These are phyloP conservation scores for Pseudogymnoascus sp. DNA, from an alignment of 2,329 filamentous ascomycete species.

Conservation along the genomic window DNA sequence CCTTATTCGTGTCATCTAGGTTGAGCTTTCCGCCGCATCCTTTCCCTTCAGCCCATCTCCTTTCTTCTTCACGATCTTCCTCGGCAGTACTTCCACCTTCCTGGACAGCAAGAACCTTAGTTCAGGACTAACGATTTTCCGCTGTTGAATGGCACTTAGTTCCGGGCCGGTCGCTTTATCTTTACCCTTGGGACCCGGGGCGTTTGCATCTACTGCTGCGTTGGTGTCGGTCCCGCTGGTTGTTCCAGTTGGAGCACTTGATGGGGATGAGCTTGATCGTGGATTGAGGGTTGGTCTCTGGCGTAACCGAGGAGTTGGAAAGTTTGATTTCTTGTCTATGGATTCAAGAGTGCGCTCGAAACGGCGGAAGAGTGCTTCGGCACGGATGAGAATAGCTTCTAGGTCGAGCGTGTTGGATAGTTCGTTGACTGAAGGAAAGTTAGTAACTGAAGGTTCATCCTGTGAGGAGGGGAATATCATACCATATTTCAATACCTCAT, in stretches of 20 bases:
- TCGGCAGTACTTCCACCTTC: slow-evolving; percentile 39
- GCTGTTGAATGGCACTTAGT: slow-evolving; percentile 1
- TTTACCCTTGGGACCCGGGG: slow-evolving; percentile 26
- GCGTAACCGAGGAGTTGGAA: slow-evolving; percentile 51
- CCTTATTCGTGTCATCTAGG: background rate
- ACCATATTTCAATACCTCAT: slow-evolving; percentile 96
- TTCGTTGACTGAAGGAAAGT: slow-evolving; percentile 66
- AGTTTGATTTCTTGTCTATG: slow-evolving; percentile 84
- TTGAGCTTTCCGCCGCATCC: background rate
- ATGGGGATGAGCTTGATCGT: slow-evolving; percentile 10
- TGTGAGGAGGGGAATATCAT: slow-evolving; percentile 31
- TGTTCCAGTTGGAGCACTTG: slow-evolving; percentile 12
- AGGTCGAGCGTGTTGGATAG: slow-evolving; percentile 90
- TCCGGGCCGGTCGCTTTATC: slow-evolving; percentile 11
- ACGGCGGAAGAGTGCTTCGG: slow-evolving; percentile 78
- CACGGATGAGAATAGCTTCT: slow-evolving; percentile 74
- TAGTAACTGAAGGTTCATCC: slow-evolving; percentile 12
- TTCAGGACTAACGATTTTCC: slow-evolving; percentile 55
- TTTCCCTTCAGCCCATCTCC: slow-evolving; percentile 23
- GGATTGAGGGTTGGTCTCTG: slow-evolving; percentile 16
- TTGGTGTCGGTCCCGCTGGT: slow-evolving; percentile 32
- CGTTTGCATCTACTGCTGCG: slow-evolving; percentile 22
- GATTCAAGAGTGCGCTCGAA: slow-evolving; percentile 86
- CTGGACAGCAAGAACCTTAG: slow-evolving; percentile 53
- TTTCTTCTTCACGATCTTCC: slow-evolving; percentile 28